Evolutionary conservation across 2,329 filamentous ascomycete genomes (phyloP).

Genomic region (Thielaviopsis cerberus): DNA sequence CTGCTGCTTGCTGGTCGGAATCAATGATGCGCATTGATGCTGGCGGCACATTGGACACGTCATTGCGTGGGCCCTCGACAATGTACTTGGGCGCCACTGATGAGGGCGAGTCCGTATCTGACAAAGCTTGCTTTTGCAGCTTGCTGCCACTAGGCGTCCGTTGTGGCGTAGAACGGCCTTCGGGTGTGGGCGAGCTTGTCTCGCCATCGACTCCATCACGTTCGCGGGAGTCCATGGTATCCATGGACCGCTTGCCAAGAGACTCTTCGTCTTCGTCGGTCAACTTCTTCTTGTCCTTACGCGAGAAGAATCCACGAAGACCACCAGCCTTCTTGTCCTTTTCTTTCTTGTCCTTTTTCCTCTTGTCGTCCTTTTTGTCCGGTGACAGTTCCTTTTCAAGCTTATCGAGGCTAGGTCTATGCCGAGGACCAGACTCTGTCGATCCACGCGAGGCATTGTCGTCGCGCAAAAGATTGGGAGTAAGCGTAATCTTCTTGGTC

Average conservation of each 20-base stretch:
- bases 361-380: constrained; percentile 55
- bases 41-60: constrained; percentile 36
- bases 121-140: constrained; percentile 47
- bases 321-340: constrained; percentile 45
- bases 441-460: constrained; percentile 45
- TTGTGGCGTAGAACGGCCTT: constrained; percentile 27
- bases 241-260: constrained; percentile 18
- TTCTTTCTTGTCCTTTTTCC: constrained; percentile 53
- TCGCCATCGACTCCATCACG: not conserved
- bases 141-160: constrained; percentile 38
- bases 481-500: constrained; percentile 92
- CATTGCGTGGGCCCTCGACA: constrained; percentile 27
- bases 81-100: constrained; percentile 16
- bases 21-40: constrained; percentile 42
- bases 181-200: constrained; percentile 16
- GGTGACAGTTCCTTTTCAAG: constrained; percentile 32
- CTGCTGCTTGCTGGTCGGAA: constrained; percentile 22
- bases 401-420: constrained; percentile 57
- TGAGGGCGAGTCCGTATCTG: constrained; percentile 25
- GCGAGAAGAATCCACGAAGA: constrained; percentile 42
- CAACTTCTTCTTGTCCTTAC: constrained; percentile 41
- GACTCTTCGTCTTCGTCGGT: constrained; percentile 41
- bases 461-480: constrained; percentile 76
- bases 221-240: constrained; percentile 8
- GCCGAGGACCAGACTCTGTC: constrained; percentile 27